Conservation (phyloP, 2,329 filamentous ascomycete species). For the Diaporthe ampelina region DNA sequence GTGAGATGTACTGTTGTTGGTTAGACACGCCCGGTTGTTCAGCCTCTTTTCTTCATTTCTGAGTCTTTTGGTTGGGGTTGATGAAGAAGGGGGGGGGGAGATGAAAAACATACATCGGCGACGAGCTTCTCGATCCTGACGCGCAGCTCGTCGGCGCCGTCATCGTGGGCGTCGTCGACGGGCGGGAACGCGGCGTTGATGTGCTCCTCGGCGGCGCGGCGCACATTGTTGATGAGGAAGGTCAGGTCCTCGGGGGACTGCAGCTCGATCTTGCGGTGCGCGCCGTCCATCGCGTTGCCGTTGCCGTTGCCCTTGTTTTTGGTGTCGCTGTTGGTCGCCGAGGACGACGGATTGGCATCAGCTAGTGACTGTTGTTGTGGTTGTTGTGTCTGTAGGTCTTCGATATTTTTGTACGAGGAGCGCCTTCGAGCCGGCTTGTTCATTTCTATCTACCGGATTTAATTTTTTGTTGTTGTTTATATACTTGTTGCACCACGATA, state of each 20-base stretch:
- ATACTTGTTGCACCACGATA: slow-evolving; percentile 5
- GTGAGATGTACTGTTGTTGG: slow-evolving; percentile 68
- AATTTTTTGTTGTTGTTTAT: neutral
- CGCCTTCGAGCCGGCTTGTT: slow-evolving; percentile 41
- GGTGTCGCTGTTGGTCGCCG: slow-evolving; percentile 14
- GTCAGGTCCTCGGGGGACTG: slow-evolving; percentile 81
- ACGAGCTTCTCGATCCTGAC: slow-evolving; percentile 72
- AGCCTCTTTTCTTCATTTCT: neutral
- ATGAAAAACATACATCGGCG: slow-evolving; percentile 62
- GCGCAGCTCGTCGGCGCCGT: slow-evolving; percentile 68
- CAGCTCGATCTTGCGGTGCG: slow-evolving; percentile 83
- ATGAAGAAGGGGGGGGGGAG: neutral
- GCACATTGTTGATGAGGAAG: slow-evolving; percentile 78
- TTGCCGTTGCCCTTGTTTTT: slow-evolving; percentile 6
- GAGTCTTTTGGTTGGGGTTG: neutral
- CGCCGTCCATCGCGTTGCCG: slow-evolving; percentile 51
- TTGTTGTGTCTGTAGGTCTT: slow-evolving; percentile 21
- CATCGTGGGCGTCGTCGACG: slow-evolving; percentile 63
- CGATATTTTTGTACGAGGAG: slow-evolving; percentile 39
- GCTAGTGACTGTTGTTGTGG: slow-evolving; percentile 10
- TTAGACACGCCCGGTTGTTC: neutral
- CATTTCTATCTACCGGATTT: slow-evolving; percentile 27
- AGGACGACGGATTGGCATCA: neutral
- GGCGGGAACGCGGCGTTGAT: slow-evolving; percentile 78
- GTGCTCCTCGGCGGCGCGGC: slow-evolving; percentile 75